These are phyloP conservation scores for Entomophthora muscae DNA, from an alignment of 371 early-diverging fungal species.

Conservation along the genomic window DNA sequence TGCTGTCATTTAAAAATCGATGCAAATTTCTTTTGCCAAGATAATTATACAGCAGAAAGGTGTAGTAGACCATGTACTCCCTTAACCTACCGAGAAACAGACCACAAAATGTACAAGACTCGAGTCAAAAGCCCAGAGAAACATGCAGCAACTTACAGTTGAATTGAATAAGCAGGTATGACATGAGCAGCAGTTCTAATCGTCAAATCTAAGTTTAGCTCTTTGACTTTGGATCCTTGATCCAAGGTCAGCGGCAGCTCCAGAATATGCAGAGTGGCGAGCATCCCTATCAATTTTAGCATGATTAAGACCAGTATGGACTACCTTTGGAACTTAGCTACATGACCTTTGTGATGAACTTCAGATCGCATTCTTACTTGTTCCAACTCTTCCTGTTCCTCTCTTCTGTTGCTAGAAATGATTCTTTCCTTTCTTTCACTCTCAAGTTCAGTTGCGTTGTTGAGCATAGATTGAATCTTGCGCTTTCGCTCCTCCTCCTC, in stretches of 20 bases:
- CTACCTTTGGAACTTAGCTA: not conserved
- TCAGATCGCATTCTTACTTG: not conserved
- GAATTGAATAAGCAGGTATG: no score
- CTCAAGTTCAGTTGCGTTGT: not conserved
- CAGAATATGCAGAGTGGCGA: not conserved
- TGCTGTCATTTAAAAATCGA: no score
- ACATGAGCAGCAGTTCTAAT: no score
- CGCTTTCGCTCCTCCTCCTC: not conserved
- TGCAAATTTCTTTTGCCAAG: no score
- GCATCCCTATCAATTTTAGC: not conserved
- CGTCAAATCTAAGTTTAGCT: slow-evolving; percentile 2
- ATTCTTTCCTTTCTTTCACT: not conserved
- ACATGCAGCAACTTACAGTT: no score
- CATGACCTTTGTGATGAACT: not conserved
- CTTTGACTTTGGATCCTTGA: not conserved
- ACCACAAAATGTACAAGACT: no score
- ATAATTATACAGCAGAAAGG: no score
- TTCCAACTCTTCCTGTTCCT: slow-evolving; percentile 3
- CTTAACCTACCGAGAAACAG: no score
- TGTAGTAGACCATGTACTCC: no score
- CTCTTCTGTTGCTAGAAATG: slow-evolving; percentile 5
- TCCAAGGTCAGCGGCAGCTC: not conserved
- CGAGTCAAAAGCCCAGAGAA: no score
- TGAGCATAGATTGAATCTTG: not conserved
- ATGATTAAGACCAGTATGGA: not conserved